Percentiles rank a stretch among this genome's conserved stretches.
Conservation (phyloP, 768 basidiomycete genomes). For the Termitomyces sp. region DNA sequence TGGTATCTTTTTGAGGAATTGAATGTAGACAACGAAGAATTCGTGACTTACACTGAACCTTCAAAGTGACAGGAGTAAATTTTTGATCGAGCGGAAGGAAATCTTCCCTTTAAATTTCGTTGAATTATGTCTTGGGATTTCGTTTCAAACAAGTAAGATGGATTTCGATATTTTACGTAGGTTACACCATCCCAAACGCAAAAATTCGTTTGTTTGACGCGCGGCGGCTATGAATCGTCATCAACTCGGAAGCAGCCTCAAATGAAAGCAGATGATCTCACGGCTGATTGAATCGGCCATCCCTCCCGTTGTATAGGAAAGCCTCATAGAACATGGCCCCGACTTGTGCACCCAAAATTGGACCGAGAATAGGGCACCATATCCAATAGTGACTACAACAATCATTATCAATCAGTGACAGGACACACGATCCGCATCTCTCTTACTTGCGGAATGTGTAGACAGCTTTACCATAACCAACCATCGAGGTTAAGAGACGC, state of each 20-base stretch:
- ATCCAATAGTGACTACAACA: slow-evolving; percentile 64
- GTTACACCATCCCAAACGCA: not conserved
- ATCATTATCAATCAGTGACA: not conserved
- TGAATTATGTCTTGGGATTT: not conserved
- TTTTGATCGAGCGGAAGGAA: not conserved
- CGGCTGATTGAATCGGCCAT: slow-evolving; percentile 50
- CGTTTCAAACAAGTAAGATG: not conserved
- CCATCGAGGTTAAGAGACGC: slow-evolving; percentile 66
- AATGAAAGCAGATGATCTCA: slow-evolving; percentile 22
- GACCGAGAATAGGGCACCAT: slow-evolving; percentile 63
- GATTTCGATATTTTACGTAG: not conserved
- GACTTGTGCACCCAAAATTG: slow-evolving; percentile 55
- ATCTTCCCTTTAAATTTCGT: not conserved
- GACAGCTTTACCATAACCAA: slow-evolving; percentile 57
- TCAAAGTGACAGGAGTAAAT: no score
- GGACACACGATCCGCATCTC: slow-evolving; percentile 7
- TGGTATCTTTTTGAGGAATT: no score
- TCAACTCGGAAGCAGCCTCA: not conserved
- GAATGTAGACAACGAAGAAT: no score
- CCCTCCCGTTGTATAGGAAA: slow-evolving; percentile 56
- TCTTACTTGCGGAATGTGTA: slow-evolving; percentile 42
- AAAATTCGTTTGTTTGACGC: not conserved
- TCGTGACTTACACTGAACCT: no score
- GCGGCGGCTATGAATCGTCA: not conserved
- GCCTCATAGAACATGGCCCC: slow-evolving; percentile 59